phyloP scores from a whole-genome alignment of 257 asterid species.

The Solanum commersonii region DNA sequence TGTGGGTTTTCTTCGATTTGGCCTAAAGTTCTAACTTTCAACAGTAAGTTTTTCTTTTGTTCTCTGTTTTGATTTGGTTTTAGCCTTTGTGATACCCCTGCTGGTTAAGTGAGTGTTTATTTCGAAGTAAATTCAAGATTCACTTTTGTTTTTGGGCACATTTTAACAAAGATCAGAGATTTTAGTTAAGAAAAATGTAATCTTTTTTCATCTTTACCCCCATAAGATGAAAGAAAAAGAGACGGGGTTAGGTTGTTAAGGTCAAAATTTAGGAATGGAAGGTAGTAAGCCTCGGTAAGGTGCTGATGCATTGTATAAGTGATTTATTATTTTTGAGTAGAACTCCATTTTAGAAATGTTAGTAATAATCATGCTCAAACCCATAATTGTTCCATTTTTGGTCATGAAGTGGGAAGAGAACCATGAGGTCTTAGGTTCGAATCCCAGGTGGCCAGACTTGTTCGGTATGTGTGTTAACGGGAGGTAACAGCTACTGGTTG shows the following conservation, averaged over 20 bases:
- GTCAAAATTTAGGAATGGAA: background rate
- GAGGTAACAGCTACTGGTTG: background rate
- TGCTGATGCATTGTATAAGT: background rate
- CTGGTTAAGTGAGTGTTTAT: background rate
- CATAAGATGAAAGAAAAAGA: background rate
- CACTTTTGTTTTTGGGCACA: background rate
- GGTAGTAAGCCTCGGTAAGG: background rate
- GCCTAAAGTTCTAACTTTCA: background rate
- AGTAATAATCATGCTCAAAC: background rate
- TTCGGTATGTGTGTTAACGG: background rate
- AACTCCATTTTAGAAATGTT: background rate
- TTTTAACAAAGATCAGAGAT: background rate
- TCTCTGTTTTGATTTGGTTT: background rate
- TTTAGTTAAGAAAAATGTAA: background rate
- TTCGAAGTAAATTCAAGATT: background rate
- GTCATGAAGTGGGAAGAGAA: background rate
- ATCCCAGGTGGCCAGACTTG: background rate
- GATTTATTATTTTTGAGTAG: background rate
- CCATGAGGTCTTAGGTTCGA: background rate
- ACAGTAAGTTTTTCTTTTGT: background rate
- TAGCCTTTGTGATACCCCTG: background rate
- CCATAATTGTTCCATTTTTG: background rate
- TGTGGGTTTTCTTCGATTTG: background rate
- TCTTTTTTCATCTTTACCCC: background rate
- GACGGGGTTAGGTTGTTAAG: background rate